These are phyloP conservation scores for Cicer pinnatifidum DNA, from an alignment of 306 rosid species.

Conservation along the genomic window DNA sequence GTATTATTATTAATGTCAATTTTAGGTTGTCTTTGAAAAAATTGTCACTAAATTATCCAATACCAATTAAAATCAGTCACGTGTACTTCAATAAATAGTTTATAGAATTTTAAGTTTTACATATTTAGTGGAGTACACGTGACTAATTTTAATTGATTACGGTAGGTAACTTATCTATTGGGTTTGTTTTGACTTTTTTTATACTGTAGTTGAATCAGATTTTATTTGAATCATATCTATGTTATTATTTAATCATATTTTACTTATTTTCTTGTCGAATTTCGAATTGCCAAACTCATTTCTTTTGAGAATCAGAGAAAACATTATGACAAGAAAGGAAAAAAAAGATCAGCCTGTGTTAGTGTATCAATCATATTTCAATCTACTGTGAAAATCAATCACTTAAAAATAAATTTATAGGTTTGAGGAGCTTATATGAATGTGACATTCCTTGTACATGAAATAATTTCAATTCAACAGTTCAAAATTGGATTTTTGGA, in stretches of 20 bases:
- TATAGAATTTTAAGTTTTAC: no score
- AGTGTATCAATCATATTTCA: background rate
- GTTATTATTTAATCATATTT: no score
- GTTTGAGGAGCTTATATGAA: background rate
- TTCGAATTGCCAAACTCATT: no score
- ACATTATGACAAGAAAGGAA: no score
- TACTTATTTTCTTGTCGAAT: no score
- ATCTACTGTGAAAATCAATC: background rate
- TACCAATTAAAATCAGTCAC: no score
- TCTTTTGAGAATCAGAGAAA: no score
- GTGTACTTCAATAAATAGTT: no score
- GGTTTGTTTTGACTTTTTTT: background rate
- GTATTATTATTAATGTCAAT: background rate
- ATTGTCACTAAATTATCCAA: no score
- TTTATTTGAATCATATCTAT: no score
- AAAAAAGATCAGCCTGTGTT: background rate
- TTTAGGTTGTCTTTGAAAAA: background rate
- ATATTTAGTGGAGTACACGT: no score
- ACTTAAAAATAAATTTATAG: background rate
- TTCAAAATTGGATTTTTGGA: background rate
- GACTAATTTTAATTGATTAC: no score
- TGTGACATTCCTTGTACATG: background rate
- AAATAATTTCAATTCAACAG: conserved; percentile 7
- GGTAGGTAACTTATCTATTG: background rate
- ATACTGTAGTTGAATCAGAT: background rate